Base-by-base conservation (phyloP, 192 early-diverging fungal species). In the Gigaspora rosea region DNA sequence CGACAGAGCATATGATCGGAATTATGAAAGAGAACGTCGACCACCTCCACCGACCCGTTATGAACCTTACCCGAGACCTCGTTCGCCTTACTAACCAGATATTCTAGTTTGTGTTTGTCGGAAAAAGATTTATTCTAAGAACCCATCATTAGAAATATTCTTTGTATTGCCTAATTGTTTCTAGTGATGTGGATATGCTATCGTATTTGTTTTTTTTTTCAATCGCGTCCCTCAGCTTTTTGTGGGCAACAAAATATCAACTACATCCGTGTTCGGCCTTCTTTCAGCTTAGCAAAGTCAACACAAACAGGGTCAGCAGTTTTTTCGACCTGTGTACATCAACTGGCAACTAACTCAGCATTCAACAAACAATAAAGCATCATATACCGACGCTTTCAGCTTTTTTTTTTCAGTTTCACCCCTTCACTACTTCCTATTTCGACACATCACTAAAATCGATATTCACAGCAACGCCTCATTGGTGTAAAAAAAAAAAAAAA, bases 1-100 rank as follows among this genome's bases (percentile, higher is more conserved):
- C 10, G 75, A 76, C 16, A 61, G 75, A 54, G 47, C 49, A 18
- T 76, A 76, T 27, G 75, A 76, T n/a, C 63, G 75, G 66, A 63
- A 12, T 22, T 76, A 76, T 67, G 75, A 76, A 33, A 46, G 75
- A 76, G 75, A 76, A 47, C 63, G 75, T 12, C 75, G 75, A 50
- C 75, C 63, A 13, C 75, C 62, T 4, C 75, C 75, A 8, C 49
- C 61, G 8, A 46, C 75, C 18, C 62, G 75, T 36, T 76, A 76
- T 54, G 75, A 76, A 22, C 62, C 75, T 20, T 76, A 76, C 36
- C 47, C 62, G 15, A 47, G 75, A n/a, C 75, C 75, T 41, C 75
- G 75, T 36, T 76, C 75, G 52, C 75, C 75, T 11, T 76, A 76
- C 47, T 66, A 76, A 22, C n/a, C 16, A 18, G 71, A 58, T 54